Percentiles rank a stretch among this genome's conserved stretches.
phyloP scores from a whole-genome alignment of 805 yeast species.

The Kazachstania bromeliacearum region DNA sequence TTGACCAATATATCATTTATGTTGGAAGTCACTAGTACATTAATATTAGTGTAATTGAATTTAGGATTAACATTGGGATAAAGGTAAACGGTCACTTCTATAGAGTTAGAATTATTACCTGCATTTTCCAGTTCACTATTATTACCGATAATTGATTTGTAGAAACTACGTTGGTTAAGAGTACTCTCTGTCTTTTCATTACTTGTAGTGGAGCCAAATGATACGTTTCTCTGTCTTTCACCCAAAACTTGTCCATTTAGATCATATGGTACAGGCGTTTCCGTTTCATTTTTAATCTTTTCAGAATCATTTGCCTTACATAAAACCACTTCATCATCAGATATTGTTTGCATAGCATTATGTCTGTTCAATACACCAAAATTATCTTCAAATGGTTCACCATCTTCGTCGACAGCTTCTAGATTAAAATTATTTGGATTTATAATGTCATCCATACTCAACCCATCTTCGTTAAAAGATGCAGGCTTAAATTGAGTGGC shows the following conservation, averaged over 20 bases:
- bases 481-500: constrained; percentile 17
- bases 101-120: constrained; percentile 21
- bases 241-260: constrained; percentile 11
- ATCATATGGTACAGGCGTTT: constrained; percentile 44
- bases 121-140: constrained; percentile 10
- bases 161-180: constrained; percentile 30
- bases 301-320: constrained; percentile 44
- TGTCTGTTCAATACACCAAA: constrained; percentile 80
- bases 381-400: constrained; percentile 81
- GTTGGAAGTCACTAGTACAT: constrained; percentile 28
- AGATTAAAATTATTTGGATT: constrained; percentile 33
- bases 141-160: constrained; percentile 30
- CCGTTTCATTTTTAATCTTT: constrained; percentile 40
- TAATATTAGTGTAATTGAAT: constrained; percentile 24
- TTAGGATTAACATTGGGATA: constrained; percentile 28
- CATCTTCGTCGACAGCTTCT: constrained; percentile 85
- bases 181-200: constrained; percentile 1
- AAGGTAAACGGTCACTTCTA: constrained; percentile 26
- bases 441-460: constrained; percentile 10
- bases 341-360: constrained; percentile 57
- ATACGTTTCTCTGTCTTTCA: background rate
- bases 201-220: constrained; percentile 1
- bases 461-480: constrained; percentile 12
- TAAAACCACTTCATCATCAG: constrained; percentile 74
- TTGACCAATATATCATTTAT: constrained; percentile 31